phyloP scores from a whole-genome alignment of 805 yeast species.

The Lipomyces yamadae region DNA sequence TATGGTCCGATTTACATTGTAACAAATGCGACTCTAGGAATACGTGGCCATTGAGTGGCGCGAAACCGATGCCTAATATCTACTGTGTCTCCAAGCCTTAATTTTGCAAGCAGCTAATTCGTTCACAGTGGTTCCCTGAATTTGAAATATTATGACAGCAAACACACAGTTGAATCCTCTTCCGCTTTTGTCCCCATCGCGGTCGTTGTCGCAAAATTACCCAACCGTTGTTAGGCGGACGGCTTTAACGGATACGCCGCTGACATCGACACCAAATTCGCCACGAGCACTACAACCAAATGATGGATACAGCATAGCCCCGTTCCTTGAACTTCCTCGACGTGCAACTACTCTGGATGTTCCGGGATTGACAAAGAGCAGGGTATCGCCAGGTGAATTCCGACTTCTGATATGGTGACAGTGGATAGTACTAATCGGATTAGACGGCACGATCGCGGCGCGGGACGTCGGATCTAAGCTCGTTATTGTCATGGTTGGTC shows the following conservation, averaged over 20 bases:
- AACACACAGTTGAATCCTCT: neutral
- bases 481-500: conserved; percentile 94
- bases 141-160: neutral
- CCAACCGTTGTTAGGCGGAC: conserved; percentile 24
- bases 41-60: neutral
- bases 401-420: neutral
- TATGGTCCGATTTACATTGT: too few relatives aligned
- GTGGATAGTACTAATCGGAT: neutral
- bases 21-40: neutral
- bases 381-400: conserved; percentile 69
- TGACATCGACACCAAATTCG: conserved; percentile 31
- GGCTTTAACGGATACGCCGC: conserved; percentile 36
- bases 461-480: conserved; percentile 79
- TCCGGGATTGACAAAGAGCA: conserved; percentile 87
- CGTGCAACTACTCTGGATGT: conserved; percentile 86
- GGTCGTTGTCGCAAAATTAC: conserved; percentile 27
- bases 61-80: neutral
- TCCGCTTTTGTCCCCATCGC: conserved; percentile 9
- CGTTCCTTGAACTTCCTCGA: conserved; percentile 42
- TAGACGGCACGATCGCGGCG: conserved; percentile 43
- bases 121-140: neutral
- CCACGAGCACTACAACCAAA: conserved; percentile 24
- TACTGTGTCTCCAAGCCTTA: neutral
- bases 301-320: conserved; percentile 23
- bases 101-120: neutral